Base-by-base conservation (phyloP, 1,139 yeast genomes). In the Suhomyces terraborum region DNA sequence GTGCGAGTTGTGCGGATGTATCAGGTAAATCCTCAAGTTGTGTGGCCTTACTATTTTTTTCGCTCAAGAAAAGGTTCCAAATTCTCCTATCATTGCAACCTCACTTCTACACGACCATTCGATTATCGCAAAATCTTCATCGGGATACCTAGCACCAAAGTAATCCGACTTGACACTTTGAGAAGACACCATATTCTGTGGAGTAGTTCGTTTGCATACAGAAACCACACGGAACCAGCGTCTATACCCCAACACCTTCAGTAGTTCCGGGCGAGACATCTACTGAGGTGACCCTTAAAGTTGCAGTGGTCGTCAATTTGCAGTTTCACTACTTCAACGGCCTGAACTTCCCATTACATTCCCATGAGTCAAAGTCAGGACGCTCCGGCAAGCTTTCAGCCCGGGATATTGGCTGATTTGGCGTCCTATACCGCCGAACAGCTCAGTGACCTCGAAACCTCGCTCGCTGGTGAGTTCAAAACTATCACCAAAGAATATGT, bases 401-500 rank as follows among this genome's bases (percentile, higher is more conserved):
- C 38, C 24, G 17, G 32, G 12, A 24, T 29, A 20, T 36, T 43
- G 27, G 38, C 31, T n/a, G 43, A 43, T 8, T 23, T 52, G 6
- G 50, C 61, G 1, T 35, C 49, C 8, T 45, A 63, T 46, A 42
- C 64, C 4, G 46, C 52, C n/a, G 71, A 67, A 9, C 64, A 68
- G 38, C 53, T 72, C 17, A 48, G 53, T 8, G 41, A 48, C 14
- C 43, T 67, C 13, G 77, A 73, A 47, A 40, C 50, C 4, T 52
- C 54, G 13, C 51, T 73, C 8, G 55, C 66, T 22, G 35, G 40
- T 3, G 77, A 73, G 40, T 73, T 68, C 45, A 54, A 55, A 27
- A 23, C 45, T 3, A 45, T 69, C 14, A 55, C 70, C 13, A 58
- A 54, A 35, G 54, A 56, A 17, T 72, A 67, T 45, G 46, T 71